Conservation (phyloP, 345 rosid species). For the Kandelia obovata region DNA sequence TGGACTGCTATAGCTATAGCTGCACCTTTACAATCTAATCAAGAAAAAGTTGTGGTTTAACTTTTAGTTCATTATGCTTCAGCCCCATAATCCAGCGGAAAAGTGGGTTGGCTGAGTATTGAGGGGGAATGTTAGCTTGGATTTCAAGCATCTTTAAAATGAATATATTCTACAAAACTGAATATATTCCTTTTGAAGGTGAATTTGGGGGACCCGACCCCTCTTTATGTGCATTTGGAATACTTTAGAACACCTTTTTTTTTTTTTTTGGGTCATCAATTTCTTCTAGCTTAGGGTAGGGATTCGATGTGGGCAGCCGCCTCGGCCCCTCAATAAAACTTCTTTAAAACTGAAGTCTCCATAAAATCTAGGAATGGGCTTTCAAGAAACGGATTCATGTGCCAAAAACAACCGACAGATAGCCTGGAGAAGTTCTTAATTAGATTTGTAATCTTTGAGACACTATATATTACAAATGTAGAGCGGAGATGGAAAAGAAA, state of each 20-base stretch:
- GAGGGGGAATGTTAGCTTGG: slow-evolving; percentile 69
- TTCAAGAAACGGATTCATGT: no score
- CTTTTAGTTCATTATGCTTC: slow-evolving; percentile 43
- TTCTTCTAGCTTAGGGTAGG: no score
- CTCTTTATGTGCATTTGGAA: slow-evolving; percentile 19
- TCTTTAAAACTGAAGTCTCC: no score
- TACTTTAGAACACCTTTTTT: slow-evolving; percentile 26
- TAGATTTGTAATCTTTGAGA: no score
- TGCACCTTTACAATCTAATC: slow-evolving; percentile 24
- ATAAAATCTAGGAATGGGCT: no score
- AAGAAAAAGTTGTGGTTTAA: slow-evolving; percentile 57
- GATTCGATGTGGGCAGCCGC: no score
- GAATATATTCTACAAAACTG: slow-evolving; percentile 64
- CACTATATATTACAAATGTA: no score
- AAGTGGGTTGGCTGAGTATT: slow-evolving; percentile 48
- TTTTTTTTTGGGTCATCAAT: not conserved
- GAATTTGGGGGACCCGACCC: slow-evolving; percentile 39
- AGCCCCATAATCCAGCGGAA: slow-evolving; percentile 23
- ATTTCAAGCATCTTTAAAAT: slow-evolving; percentile 70
- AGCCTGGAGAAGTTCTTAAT: no score
- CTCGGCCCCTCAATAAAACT: no score
- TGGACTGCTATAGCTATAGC: slow-evolving; percentile 8
- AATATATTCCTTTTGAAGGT: slow-evolving; percentile 64
- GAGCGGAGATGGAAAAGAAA: no score
- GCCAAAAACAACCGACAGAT: no score